Evolutionary conservation across 2,329 filamentous ascomycete species (phyloP).

Genomic region (Epichloe elymi): DNA sequence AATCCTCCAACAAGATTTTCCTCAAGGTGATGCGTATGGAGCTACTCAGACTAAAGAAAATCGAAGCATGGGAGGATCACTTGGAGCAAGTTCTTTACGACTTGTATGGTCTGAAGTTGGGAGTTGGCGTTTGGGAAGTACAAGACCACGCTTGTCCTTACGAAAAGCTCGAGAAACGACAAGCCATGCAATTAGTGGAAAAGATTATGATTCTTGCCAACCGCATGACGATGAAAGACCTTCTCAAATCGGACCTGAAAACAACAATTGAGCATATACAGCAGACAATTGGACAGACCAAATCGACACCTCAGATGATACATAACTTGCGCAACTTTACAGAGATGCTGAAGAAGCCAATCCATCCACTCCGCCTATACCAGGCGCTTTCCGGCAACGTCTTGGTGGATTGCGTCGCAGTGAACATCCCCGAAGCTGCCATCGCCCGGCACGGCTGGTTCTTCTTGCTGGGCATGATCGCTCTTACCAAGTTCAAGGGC

Average conservation of each 20-base stretch:
- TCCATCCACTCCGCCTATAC: conserved; percentile 71
- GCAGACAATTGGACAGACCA: conserved; percentile 66
- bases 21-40: conserved; percentile 82
- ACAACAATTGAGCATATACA: conserved; percentile 88
- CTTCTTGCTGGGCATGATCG: conserved; percentile 78
- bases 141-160: conserved; percentile 68
- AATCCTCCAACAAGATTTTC: conserved; percentile 73
- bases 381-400: conserved; percentile 69
- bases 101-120: conserved; percentile 67
- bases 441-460: conserved; percentile 82
- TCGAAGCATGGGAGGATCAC: conserved; percentile 76
- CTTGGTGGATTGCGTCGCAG: conserved; percentile 56
- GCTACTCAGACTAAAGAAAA: conserved; percentile 59
- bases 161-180: conserved; percentile 66
- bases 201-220: conserved; percentile 71
- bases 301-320: conserved; percentile 65
- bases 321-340: conserved; percentile 78
- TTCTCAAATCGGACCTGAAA: conserved; percentile 84
- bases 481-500: conserved; percentile 68
- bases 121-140: conserved; percentile 50
- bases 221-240: conserved; percentile 76
- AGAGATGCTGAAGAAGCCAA: conserved; percentile 67
- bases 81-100: conserved; percentile 76
- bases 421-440: conserved; percentile 54
- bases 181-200: conserved; percentile 70